Conservation (phyloP, 805 yeast species). For the Priceomyces carsonii region DNA sequence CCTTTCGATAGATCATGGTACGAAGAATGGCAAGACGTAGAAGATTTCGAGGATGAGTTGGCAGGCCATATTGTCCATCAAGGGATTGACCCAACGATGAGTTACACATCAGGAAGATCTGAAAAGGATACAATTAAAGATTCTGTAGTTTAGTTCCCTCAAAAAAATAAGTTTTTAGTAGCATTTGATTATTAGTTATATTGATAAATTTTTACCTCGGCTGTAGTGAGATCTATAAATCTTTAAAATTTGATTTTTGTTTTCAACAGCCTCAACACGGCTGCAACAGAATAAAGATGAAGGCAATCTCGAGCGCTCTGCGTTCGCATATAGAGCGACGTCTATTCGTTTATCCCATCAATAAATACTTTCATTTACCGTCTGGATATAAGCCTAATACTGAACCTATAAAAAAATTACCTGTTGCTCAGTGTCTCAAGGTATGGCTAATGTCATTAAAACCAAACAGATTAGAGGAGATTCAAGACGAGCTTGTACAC, state of each 20-base stretch:
- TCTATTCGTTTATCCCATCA: too few species aligned
- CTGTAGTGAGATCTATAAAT: too few species aligned
- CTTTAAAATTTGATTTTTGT: too few species aligned
- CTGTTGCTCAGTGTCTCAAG: conserved; percentile 11
- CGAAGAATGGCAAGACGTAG: conserved; percentile 65
- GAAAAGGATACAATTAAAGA: conserved; percentile 1
- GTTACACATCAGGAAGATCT: conserved; percentile 13
- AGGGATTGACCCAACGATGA: conserved; percentile 14
- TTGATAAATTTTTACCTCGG: too few species aligned
- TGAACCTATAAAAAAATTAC: conserved; percentile 11
- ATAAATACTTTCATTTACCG: conserved; percentile 14
- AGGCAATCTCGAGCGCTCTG: too few species aligned
- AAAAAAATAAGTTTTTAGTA: too few species aligned
- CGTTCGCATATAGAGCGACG: too few species aligned
- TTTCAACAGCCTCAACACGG: too few species aligned
- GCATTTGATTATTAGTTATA: too few species aligned
- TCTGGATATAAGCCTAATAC: conserved; percentile 14
- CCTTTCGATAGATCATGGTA: conserved; percentile 58
- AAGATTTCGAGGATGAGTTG: conserved; percentile 53
- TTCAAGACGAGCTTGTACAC: conserved; percentile 37
- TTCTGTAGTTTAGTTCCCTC: conserved; percentile 2
- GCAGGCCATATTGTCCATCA: conserved; percentile 26
- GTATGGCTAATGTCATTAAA: conserved; percentile 26
- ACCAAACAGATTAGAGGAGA: conserved; percentile 24
- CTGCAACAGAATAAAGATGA: too few species aligned